Conservation (phyloP, 495 filamentous ascomycete species). For the Aspergillus asperescens region DNA sequence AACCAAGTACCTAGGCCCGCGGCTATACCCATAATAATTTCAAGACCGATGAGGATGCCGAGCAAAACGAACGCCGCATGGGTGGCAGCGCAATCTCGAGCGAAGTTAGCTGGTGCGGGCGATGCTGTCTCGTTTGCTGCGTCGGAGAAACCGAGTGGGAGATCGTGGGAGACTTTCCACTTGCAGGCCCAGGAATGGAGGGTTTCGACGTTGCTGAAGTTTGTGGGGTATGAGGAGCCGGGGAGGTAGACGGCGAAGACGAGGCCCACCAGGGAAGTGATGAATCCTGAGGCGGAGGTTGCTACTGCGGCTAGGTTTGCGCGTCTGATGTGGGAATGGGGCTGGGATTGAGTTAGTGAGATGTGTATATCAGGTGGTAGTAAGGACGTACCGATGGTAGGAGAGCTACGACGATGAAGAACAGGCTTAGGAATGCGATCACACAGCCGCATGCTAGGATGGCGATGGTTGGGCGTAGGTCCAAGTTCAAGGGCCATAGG, state of each 20-base stretch:
- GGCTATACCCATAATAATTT: conserved; percentile 38
- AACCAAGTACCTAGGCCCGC: conserved; percentile 38
- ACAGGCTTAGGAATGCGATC: conserved; percentile 33
- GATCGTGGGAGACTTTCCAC: conserved; percentile 28
- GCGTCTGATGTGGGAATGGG: conserved; percentile 31
- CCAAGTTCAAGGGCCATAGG: conserved; percentile 48
- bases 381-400: conserved; percentile 36
- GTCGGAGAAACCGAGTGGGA: background rate
- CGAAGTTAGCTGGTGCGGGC: conserved; percentile 34
- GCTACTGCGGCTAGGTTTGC: conserved; percentile 38
- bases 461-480: conserved; percentile 42
- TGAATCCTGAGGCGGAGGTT: conserved; percentile 33
- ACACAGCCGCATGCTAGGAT: conserved; percentile 42
- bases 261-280: conserved; percentile 37
- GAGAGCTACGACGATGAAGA: conserved; percentile 39
- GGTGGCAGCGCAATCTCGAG: conserved; percentile 39
- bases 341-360: conserved; percentile 17
- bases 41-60: conserved; percentile 39
- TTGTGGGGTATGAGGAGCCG: conserved; percentile 32
- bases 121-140: conserved; percentile 1
- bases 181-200: conserved; percentile 51
- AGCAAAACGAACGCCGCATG: conserved; percentile 39
- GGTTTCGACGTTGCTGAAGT: conserved; percentile 39
- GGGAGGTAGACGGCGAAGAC: conserved; percentile 42
- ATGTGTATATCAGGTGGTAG: background rate